Conservation (phyloP, 257 asterid species). For the Nyctanthes arbortristis region DNA sequence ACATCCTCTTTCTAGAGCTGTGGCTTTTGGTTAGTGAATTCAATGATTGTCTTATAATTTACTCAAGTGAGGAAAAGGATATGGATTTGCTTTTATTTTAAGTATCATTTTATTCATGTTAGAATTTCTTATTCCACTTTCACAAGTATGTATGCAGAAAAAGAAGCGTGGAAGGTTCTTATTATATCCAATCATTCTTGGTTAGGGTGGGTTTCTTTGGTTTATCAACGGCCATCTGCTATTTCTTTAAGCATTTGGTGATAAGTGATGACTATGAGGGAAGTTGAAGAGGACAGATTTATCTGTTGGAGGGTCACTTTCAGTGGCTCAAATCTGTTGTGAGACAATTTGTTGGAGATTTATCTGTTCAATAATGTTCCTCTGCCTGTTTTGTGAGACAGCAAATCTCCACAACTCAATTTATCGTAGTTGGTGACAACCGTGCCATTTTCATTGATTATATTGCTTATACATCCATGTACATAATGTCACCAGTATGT, state of each 20-base stretch:
- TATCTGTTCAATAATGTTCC: too few relatives aligned
- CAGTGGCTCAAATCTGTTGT: conserved; percentile 33
- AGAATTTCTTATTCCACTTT: conserved; percentile 5
- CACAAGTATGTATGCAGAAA: neutral
- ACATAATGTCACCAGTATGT: too few relatives aligned
- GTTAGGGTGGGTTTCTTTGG: conserved; percentile 3
- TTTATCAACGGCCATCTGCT: neutral
- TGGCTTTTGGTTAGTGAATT: conserved; percentile 3
- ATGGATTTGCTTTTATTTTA: conserved; percentile 55
- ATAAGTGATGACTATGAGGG: neutral
- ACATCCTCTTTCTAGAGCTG: conserved; percentile 20
- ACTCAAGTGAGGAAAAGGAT: conserved; percentile 64
- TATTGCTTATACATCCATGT: too few relatives aligned
- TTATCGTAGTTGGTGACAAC: too few relatives aligned
- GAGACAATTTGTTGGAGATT: too few relatives aligned
- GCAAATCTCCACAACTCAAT: too few relatives aligned
- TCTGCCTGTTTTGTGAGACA: too few relatives aligned
- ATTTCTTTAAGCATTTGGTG: conserved; percentile 21
- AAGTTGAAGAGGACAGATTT: neutral
- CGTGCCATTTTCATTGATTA: too few relatives aligned
- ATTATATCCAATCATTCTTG: neutral
- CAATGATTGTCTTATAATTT: conserved; percentile 28
- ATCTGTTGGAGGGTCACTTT: conserved; percentile 33
- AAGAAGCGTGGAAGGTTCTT: neutral
- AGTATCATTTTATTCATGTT: conserved; percentile 34